Conservation (phyloP, 1,284 basidiomycete species). For the Gomphus bonarii region DNA sequence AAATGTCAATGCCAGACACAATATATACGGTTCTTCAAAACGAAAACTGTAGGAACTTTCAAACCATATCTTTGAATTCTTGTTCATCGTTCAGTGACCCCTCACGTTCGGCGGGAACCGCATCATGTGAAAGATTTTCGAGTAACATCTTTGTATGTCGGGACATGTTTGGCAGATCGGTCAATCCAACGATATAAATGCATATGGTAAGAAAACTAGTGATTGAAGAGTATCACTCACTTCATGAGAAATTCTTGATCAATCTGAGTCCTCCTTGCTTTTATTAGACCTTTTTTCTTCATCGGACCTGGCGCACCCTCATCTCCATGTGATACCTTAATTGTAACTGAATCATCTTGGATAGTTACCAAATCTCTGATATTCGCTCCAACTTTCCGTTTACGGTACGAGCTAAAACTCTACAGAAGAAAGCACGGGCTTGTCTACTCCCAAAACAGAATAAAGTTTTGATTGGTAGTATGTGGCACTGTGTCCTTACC, state of each 20-base stretch:
- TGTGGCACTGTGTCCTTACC: too few relatives aligned
- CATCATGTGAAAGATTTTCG: background rate
- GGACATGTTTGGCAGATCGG: conserved; percentile 55
- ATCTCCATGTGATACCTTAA: conserved; percentile 11
- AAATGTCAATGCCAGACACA: background rate
- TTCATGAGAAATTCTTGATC: conserved; percentile 87
- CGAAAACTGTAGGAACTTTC: conserved; percentile 89
- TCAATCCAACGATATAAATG: conserved; percentile 96
- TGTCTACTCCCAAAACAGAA: too few relatives aligned
- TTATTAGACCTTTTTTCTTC: conserved; percentile 21
- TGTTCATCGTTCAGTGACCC: conserved; percentile 32
- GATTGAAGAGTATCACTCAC: conserved; percentile 36
- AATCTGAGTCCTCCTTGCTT: conserved; percentile 37
- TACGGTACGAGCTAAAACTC: too few relatives aligned
- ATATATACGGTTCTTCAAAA: conserved; percentile 82
- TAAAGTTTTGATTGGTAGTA: too few relatives aligned
- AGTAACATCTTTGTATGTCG: conserved; percentile 77
- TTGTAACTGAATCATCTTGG: conserved; percentile 20
- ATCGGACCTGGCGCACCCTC: conserved; percentile 23
- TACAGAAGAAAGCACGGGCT: too few relatives aligned
- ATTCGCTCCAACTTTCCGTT: conserved; percentile 76
- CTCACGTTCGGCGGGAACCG: conserved; percentile 22
- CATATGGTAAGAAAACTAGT: background rate
- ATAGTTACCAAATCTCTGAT: conserved; percentile 45
- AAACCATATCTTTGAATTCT: conserved; percentile 67